Percentiles rank a stretch among this genome's conserved stretches.
Evolutionary conservation across 2,329 filamentous ascomycete species (phyloP).

Genomic region (Pseudofabraea citricarpa): DNA sequence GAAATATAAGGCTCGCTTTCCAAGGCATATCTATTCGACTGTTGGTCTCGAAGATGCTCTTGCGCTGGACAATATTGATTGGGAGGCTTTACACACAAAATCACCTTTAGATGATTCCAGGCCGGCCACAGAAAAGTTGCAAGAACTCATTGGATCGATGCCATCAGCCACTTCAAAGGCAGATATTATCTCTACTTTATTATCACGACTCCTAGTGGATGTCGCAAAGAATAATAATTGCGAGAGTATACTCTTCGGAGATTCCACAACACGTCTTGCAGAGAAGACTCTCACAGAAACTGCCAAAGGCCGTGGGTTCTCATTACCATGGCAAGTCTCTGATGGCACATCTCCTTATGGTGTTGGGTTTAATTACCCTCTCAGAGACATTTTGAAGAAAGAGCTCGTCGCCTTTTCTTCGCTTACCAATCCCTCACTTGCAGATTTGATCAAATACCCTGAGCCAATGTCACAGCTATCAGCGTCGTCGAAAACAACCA

Average conservation of each 20-base stretch:
- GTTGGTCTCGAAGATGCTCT: slow-evolving; percentile 62
- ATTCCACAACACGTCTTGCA: slow-evolving; percentile 83
- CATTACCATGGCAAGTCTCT: slow-evolving; percentile 74
- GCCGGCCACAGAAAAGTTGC: slow-evolving; percentile 31
- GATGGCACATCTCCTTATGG: slow-evolving; percentile 52
- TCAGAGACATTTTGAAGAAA: slow-evolving; percentile 79
- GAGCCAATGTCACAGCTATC: slow-evolving; percentile 26
- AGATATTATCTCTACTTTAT: slow-evolving; percentile 68
- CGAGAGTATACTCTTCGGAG: slow-evolving; percentile 72
- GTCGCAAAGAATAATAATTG: slow-evolving; percentile 56
- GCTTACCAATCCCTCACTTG: slow-evolving; percentile 47
- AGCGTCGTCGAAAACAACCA: slow-evolving; percentile 56
- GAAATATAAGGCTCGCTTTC: slow-evolving; percentile 53
- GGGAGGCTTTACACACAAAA: slow-evolving; percentile 37
- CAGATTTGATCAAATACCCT: slow-evolving; percentile 39
- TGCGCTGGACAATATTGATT: slow-evolving; percentile 45
- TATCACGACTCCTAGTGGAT: slow-evolving; percentile 65
- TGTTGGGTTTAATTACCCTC: slow-evolving; percentile 62
- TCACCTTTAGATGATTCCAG: slow-evolving; percentile 7
- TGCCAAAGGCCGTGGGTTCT: slow-evolving; percentile 83
- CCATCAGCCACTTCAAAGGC: slow-evolving; percentile 70
- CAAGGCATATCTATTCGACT: slow-evolving; percentile 58
- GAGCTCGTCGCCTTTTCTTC: slow-evolving; percentile 68
- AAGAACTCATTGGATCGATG: slow-evolving; percentile 50
- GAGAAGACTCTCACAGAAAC: slow-evolving; percentile 82